phyloP scores from a whole-genome alignment of 2,329 filamentous ascomycete species.

The Exserohilum turcica region DNA sequence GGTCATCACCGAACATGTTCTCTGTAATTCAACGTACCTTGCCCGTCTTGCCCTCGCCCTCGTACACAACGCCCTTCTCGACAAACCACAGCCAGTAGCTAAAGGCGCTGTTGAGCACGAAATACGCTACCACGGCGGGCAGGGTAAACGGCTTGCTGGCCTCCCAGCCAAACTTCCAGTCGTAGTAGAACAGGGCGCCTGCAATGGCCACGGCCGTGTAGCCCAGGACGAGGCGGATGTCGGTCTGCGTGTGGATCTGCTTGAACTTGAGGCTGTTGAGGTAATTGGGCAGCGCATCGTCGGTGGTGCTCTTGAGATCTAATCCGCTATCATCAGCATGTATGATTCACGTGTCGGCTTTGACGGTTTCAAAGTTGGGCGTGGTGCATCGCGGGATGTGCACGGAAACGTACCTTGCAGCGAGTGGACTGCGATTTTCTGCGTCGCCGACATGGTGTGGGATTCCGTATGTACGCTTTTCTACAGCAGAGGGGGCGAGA shows the following conservation, averaged over 20 bases:
- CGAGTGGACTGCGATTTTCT: slow-evolving; percentile 69
- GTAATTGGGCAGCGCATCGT: slow-evolving; percentile 93
- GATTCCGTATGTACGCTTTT: neutral
- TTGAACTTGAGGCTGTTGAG: slow-evolving; percentile 84
- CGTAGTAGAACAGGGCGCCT: slow-evolving; percentile 83
- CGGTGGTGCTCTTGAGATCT: slow-evolving; percentile 97
- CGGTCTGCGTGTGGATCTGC: slow-evolving; percentile 79
- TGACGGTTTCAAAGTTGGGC: too few relatives aligned
- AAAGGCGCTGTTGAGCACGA: slow-evolving; percentile 75
- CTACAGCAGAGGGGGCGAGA: neutral
- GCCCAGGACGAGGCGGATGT: slow-evolving; percentile 81
- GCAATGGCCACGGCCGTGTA: slow-evolving; percentile 81
- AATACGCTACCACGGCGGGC: slow-evolving; percentile 78
- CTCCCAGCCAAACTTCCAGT: slow-evolving; percentile 91
- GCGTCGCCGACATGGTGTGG: slow-evolving; percentile 46
- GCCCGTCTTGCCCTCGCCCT: slow-evolving; percentile 71
- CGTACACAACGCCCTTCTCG: slow-evolving; percentile 82
- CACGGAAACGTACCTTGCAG: slow-evolving; percentile 61
- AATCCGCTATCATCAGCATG: too few relatives aligned
- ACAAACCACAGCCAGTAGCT: slow-evolving; percentile 84
- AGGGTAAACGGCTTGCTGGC: slow-evolving; percentile 80
- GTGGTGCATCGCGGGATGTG: slow-evolving; percentile 2
- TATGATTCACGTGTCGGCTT: too few relatives aligned
- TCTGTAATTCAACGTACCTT: slow-evolving; percentile 65
- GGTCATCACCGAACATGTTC: too few relatives aligned